phyloP scores from a whole-genome alignment of 2,329 filamentous ascomycete genomes.

The Verticillium albo-atrum region DNA sequence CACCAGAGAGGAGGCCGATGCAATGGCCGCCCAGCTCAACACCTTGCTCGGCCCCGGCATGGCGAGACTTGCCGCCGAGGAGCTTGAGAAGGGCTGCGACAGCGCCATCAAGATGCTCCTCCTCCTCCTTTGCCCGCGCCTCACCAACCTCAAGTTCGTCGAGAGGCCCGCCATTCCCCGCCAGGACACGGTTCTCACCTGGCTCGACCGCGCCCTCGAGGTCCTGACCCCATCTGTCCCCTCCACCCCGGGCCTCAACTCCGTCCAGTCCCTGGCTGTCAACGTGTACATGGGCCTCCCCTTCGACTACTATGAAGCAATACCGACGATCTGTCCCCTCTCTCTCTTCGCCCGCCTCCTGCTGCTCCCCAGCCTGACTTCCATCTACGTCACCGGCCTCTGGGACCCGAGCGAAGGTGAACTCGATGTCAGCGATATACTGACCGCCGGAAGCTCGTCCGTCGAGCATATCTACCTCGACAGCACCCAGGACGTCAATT shows the following conservation, averaged over 20 bases:
- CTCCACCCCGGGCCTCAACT: background rate
- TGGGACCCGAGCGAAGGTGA: background rate
- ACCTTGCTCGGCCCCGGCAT: background rate
- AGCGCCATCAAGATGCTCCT: background rate
- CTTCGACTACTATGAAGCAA: background rate
- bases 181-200: background rate
- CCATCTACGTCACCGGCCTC: background rate
- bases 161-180: background rate
- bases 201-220: background rate
- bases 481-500: background rate
- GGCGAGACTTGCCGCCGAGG: background rate
- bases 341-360: background rate
- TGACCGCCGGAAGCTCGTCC: background rate
- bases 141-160: conserved; percentile 1
- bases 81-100: background rate
- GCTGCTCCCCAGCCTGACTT: background rate
- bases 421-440: background rate
- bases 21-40: background rate
- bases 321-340: background rate
- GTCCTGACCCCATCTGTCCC: background rate
- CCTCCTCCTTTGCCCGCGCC: background rate
- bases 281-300: background rate
- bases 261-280: background rate
- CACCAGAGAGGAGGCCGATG: background rate
- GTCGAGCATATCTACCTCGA: conserved; percentile 1